Base-by-base conservation (phyloP, 345 rosid genomes). In the Mercurialis annua region DNA sequence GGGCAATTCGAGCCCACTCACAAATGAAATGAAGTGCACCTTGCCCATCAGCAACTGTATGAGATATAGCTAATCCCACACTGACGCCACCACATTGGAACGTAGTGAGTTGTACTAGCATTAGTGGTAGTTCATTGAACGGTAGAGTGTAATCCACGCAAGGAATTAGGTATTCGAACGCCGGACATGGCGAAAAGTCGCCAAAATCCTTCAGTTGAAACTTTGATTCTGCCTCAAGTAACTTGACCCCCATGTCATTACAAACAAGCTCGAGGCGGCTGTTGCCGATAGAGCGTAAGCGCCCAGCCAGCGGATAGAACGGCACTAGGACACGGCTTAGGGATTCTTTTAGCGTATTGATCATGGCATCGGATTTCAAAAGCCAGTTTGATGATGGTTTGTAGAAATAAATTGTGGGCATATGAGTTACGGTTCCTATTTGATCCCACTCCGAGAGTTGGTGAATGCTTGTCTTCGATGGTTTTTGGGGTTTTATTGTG, bases 241-340 rank as follows among this genome's bases (percentile, higher is more conserved):
- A 40, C 17, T 47, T 31, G 6, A 69, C 86, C 0, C 92, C 87
- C 33, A 26, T 48, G 5, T 76, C 78, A 12, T 81, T 84, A 70
- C 89, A 87, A 2, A 78, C 82, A 1, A 84, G 78, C 57, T 61
- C 84, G 2, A 87, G 80, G 10, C 88, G 84, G 9, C 84, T 77
- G 0, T 70, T 53, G 3, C 82, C 78, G 11, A 76, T 77, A 85
- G 84, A 83, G n/a, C 69, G 53, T 2, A 87, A 71, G 42, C 87
- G 86, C n/a, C 89, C 89, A 0, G 89, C 89, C 1, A 87, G 76
- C 2, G 84, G 92, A 65, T 87, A 87, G 12, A 87, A 87, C 27
- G 71, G 73, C 36, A 83, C 76, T 54, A 85, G 61, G 1, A 73
- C 73, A 27, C 66, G 70, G 62, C 80, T 72, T 36, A 87, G 71